Evolutionary conservation across 768 basidiomycete genomes (phyloP).

Genomic region (Butyriboletus loyo): DNA sequence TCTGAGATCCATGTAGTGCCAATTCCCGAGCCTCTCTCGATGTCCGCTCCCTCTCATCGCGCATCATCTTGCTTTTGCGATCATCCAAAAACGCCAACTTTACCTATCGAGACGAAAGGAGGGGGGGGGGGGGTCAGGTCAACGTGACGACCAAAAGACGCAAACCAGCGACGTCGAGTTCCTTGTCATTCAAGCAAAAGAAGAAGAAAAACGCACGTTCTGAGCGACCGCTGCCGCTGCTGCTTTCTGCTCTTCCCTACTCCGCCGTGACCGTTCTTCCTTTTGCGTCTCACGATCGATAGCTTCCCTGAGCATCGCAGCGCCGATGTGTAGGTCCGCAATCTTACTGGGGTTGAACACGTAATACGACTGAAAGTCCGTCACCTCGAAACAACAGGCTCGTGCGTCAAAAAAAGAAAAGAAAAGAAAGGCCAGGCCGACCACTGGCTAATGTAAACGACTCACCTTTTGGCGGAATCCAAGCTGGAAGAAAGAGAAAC

Average conservation of each 20-base stretch:
- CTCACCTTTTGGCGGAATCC: constrained; percentile 70
- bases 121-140: not conserved
- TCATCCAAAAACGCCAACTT: constrained; percentile 80
- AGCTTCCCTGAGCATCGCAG: constrained; percentile 61
- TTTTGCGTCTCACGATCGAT: constrained; percentile 49
- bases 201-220: constrained; percentile 41
- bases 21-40: constrained; percentile 41
- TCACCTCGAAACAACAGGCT: constrained; percentile 42
- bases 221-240: constrained; percentile 50
- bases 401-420: not conserved
- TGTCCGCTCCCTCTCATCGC: constrained; percentile 59
- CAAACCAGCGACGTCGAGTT: not conserved
- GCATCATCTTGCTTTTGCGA: constrained; percentile 52
- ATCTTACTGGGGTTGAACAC: constrained; percentile 52
- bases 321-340: constrained; percentile 59
- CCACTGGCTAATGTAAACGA: not conserved
- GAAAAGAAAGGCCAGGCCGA: too few relatives aligned
- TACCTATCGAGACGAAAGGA: constrained; percentile 42
- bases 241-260: constrained; percentile 58
- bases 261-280: constrained; percentile 46
- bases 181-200: not conserved
- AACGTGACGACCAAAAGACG: not conserved
- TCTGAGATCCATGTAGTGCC: constrained; percentile 4
- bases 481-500: constrained; percentile 42
- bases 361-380: constrained; percentile 73